Conservation (phyloP, 2,329 filamentous ascomycete genomes). For the Orbilia javanica region DNA sequence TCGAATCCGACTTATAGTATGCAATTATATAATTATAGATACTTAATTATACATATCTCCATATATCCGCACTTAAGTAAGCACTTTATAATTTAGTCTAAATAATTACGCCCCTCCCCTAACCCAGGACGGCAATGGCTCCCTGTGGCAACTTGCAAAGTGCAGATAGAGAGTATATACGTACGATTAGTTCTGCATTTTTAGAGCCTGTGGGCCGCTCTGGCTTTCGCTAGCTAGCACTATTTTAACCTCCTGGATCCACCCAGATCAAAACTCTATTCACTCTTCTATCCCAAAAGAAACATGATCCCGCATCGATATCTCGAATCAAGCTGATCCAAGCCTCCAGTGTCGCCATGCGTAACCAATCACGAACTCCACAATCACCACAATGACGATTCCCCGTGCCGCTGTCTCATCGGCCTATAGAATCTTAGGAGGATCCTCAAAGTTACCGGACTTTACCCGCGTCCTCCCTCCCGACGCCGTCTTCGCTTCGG, state of each 20-base stretch:
- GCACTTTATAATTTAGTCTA: too few species aligned
- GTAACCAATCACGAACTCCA: background rate
- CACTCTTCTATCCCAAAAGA: background rate
- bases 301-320: background rate
- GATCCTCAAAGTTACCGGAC: constrained; percentile 42
- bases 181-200: too few species aligned
- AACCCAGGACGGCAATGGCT: too few species aligned
- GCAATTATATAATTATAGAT: too few species aligned
- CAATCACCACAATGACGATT: constrained; percentile 15
- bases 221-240: background rate
- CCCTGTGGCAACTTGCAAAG: too few species aligned
- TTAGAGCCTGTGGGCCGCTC: background rate
- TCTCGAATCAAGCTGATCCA: background rate
- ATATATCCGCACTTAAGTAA: too few species aligned
- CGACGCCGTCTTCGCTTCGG: constrained; percentile 35
- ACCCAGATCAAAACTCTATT: background rate
- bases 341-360: background rate
- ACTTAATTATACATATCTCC: too few species aligned
- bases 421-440: constrained; percentile 18
- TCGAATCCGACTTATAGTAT: too few species aligned
- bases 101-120: too few species aligned
- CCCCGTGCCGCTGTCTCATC: constrained; percentile 1
- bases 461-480: constrained; percentile 40
- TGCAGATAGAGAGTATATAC: too few species aligned
- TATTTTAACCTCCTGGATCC: background rate